phyloP scores from a whole-genome alignment of 106 monocot species.

The Cymbidium sinense region DNA sequence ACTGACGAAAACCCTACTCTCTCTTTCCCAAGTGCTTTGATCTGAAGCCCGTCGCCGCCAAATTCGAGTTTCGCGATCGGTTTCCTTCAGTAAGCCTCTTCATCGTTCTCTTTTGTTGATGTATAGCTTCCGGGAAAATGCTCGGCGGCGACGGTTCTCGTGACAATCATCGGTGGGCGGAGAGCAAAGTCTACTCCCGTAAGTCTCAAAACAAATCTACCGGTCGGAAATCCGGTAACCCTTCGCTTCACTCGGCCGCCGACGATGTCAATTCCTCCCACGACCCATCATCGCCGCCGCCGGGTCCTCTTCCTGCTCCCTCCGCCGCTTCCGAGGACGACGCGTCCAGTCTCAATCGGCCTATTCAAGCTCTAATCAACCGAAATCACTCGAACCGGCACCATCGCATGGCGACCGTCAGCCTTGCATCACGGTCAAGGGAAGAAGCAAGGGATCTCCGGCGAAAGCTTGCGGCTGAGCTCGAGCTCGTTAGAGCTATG shows the following conservation, averaged over 20 bases:
- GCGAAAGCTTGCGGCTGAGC: slow-evolving; percentile 47
- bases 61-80: not conserved
- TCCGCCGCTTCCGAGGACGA: slow-evolving; percentile 39
- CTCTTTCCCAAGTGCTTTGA: not conserved
- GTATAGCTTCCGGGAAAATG: slow-evolving; percentile 62
- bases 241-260: slow-evolving; percentile 8
- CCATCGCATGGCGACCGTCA: slow-evolving; percentile 31
- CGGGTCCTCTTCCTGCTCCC: slow-evolving; percentile 3
- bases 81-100: not conserved
- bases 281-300: slow-evolving; percentile 16
- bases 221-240: slow-evolving; percentile 11
- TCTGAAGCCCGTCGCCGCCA: not conserved
- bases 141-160: slow-evolving; percentile 53
- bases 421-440: slow-evolving; percentile 31
- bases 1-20: slow-evolving; percentile 6
- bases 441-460: slow-evolving; percentile 57
- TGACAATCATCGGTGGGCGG: slow-evolving; percentile 54
- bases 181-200: slow-evolving; percentile 82
- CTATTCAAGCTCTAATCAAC: slow-evolving; percentile 15
- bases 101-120: slow-evolving; percentile 18
- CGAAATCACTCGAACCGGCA: slow-evolving; percentile 9
- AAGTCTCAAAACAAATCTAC: slow-evolving; percentile 53
- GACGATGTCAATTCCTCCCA: slow-evolving; percentile 32
- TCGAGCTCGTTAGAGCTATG: slow-evolving; percentile 53
- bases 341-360: slow-evolving; percentile 43